Evolutionary conservation across 2,329 filamentous ascomycete species (phyloP).

Genomic region (Cordyceps fumosorosea): DNA sequence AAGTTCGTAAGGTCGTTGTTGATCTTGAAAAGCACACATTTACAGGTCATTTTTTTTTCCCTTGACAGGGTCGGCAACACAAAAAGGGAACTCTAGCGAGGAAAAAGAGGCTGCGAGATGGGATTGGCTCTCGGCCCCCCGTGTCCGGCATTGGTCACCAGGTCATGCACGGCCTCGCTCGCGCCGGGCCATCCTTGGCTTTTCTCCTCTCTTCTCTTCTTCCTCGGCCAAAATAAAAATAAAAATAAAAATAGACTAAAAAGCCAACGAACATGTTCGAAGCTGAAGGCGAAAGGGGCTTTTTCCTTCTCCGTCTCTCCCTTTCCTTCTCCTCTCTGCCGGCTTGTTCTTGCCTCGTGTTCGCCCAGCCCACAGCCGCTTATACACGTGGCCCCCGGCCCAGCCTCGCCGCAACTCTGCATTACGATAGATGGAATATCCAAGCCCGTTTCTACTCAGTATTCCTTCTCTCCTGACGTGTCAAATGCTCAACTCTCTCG

Average conservation of each 20-base stretch:
- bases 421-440: too few relatives aligned
- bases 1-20: too few relatives aligned
- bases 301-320: too few relatives aligned
- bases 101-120: not conserved
- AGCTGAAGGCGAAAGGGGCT: too few relatives aligned
- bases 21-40: too few relatives aligned
- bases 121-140: not conserved
- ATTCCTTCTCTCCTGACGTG: not conserved
- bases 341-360: not conserved
- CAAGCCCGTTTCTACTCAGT: too few relatives aligned
- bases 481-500: not conserved
- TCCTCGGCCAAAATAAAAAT: not conserved
- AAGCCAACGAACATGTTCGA: too few relatives aligned
- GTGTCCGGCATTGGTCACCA: slow-evolving; percentile 2
- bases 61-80: not conserved
- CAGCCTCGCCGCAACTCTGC: too few relatives aligned
- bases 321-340: not conserved
- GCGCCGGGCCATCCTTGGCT: not conserved
- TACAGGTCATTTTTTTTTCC: not conserved
- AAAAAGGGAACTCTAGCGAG: too few relatives aligned
- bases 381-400: not conserved
- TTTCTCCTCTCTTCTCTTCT: not conserved
- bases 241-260: not conserved
- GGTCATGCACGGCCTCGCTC: not conserved
- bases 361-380: not conserved